Evolutionary conservation across 768 basidiomycete genomes (phyloP).

Genomic region (Asterophora parasitica): DNA sequence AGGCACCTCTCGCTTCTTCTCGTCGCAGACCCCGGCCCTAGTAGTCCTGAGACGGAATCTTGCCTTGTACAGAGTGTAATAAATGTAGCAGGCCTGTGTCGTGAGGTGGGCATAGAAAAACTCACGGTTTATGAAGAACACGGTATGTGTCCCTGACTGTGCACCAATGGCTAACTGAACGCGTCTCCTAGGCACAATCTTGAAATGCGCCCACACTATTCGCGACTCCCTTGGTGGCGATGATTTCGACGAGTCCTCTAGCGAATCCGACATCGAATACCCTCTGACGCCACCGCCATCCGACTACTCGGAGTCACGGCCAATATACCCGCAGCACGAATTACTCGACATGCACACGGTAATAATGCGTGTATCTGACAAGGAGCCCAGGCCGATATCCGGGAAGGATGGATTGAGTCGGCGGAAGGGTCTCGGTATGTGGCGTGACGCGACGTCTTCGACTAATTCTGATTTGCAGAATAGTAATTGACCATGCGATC

Average conservation of each 20-base stretch:
- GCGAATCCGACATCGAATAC: conserved; percentile 53
- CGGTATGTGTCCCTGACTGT: conserved; percentile 39
- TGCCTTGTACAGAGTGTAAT: conserved; percentile 50
- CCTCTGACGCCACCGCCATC: conserved; percentile 78
- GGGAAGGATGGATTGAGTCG: not conserved
- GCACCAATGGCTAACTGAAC: not conserved
- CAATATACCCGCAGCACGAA: conserved; percentile 46
- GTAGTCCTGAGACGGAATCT: conserved; percentile 31
- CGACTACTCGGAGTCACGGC: conserved; percentile 62
- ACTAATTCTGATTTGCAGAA: not conserved
- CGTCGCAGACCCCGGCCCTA: conserved; percentile 36
- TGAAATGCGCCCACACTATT: conserved; percentile 36
- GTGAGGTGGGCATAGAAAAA: conserved; percentile 50
- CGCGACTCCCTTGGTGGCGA: conserved; percentile 22
- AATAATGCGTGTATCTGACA: conserved; percentile 9
- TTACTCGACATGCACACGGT: conserved; percentile 20
- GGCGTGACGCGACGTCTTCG: not conserved
- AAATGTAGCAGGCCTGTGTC: conserved; percentile 58
- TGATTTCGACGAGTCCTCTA: conserved; percentile 16
- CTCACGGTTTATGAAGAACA: conserved; percentile 70
- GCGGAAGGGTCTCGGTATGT: conserved; percentile 5
- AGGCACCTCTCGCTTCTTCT: conserved; percentile 65
- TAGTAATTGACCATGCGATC: not conserved
- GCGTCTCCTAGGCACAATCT: conserved; percentile 33
- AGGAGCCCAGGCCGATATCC: not conserved